Evolutionary conservation across 192 early-diverging fungal species (phyloP), one percentile per base, ranked within the genome.

Genomic region (Allomyces macrogynus): DNA sequence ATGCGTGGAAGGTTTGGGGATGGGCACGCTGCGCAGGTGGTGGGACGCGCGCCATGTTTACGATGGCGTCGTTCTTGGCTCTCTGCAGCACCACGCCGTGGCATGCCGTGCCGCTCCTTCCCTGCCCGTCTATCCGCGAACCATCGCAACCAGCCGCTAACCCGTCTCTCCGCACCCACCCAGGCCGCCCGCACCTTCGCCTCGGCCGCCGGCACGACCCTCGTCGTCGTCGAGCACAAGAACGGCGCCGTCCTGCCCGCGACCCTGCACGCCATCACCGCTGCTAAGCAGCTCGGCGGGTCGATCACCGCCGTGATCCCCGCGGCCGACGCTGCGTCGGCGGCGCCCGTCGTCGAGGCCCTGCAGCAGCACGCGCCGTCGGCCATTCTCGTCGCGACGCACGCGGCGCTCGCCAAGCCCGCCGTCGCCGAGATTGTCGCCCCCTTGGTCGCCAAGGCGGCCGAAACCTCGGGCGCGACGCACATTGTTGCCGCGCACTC

Each of bases 221-320:
- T 98, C 16, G 81, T 98, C 63, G 74, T 91, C 64, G 87, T 93
- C 49, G 95, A 98, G 75, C 86, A 90, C 78, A 89, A 87, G 76
- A 83, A 85, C 75, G 78, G 82, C 71, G 73, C 71, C 20, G 69
- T 91, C 43, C 77, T 80, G 61, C 74, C 85, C 40, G 78, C 87
- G 43, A 87, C 91, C 27, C 78, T 94, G 61, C 90, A 90, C 69
- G 89, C 95, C 24, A 77, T 95, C 65, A 85, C 87, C 10, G 95
- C 95, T 16, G 95, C 92, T 54, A 73, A 70, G 66, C 83, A 83
- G 67, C 69, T 98, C 4, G 85, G 89, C 23, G 85, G 85, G n/a
- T 74, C 77, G 16, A 80, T 98, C 64, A 89, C 89, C n/a, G 89
- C 88, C 20, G 78, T 98, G 10, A 89, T 98, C 22, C 88, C 92